phyloP scores from a whole-genome alignment of 352 stramenopile genomes.

The Phytophthora sp. region DNA sequence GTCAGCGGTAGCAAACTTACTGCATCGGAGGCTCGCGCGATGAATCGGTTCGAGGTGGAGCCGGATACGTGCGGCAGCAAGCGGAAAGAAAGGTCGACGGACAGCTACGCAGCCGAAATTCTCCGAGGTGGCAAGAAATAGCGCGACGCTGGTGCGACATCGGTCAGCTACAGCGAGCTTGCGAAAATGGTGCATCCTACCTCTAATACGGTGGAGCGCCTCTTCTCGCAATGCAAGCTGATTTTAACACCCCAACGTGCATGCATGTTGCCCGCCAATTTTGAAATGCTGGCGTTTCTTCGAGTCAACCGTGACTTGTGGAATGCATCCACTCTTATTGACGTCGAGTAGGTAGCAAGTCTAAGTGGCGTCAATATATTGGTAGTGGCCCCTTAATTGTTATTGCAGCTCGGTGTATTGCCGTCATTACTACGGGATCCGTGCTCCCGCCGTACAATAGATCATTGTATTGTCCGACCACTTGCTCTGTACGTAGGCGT shows the following conservation, averaged over 20 bases:
- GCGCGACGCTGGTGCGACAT: not conserved
- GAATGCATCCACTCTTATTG: constrained; percentile 16
- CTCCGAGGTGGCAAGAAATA: not conserved
- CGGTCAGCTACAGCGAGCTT: constrained; percentile 5
- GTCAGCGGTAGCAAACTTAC: not conserved
- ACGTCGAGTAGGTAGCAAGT: not conserved
- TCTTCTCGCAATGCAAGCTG: constrained; percentile 16
- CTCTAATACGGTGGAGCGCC: constrained; percentile 14
- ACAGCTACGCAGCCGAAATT: not conserved
- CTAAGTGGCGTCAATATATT: not conserved
- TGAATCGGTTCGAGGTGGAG: not conserved
- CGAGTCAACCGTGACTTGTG: constrained; percentile 13
- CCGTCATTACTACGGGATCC: not conserved
- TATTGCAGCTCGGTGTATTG: not conserved
- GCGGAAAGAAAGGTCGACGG: not conserved
- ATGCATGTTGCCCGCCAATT: constrained; percentile 15
- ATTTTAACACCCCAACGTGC: constrained; percentile 2
- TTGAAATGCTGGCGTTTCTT: constrained; percentile 20
- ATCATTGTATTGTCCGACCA: not conserved
- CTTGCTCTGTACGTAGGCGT: too few relatives aligned
- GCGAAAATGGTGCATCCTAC: constrained; percentile 11
- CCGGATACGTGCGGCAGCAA: not conserved
- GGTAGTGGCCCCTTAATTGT: not conserved
- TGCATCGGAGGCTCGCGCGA: not conserved
- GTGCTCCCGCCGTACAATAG: not conserved